Conservation (phyloP, 805 yeast species). For the Maudiozyma saulgeensis region DNA sequence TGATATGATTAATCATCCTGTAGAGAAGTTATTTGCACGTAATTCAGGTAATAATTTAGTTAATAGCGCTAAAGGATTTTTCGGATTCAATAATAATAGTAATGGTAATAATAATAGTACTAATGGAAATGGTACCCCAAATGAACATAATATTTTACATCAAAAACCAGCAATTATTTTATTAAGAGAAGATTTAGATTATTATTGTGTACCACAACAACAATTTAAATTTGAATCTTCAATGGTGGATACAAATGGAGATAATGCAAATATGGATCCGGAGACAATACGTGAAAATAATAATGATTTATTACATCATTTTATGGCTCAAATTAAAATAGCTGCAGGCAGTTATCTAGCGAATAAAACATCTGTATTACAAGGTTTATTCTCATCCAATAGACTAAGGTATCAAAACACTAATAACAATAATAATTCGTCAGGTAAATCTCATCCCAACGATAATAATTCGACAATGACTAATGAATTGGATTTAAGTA, state of each 20-base stretch:
- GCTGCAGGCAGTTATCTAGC: constrained; percentile 63
- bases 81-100: constrained; percentile 10
- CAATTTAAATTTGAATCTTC: constrained; percentile 32
- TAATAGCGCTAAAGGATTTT: constrained; percentile 23
- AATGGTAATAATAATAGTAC: constrained; percentile 1
- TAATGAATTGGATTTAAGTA: constrained; percentile 35
- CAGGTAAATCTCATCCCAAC: not conserved
- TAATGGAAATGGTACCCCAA: constrained; percentile 19
- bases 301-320: constrained; percentile 28
- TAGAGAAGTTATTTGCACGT: constrained; percentile 32
- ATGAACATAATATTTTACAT: constrained; percentile 57
- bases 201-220: constrained; percentile 65
- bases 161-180: constrained; percentile 87
- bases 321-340: constrained; percentile 59
- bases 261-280: constrained; percentile 14
- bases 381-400: constrained; percentile 47
- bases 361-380: constrained; percentile 52
- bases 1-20: constrained; percentile 38
- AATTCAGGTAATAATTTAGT: constrained; percentile 10
- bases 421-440: not conserved
- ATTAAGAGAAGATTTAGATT: constrained; percentile 87
- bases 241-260: too few relatives aligned
- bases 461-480: not conserved
- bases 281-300: constrained; percentile 38
- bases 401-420: constrained; percentile 20